Conservation (phyloP, 192 early-diverging fungal genomes). For the Diversispora eburnea region DNA sequence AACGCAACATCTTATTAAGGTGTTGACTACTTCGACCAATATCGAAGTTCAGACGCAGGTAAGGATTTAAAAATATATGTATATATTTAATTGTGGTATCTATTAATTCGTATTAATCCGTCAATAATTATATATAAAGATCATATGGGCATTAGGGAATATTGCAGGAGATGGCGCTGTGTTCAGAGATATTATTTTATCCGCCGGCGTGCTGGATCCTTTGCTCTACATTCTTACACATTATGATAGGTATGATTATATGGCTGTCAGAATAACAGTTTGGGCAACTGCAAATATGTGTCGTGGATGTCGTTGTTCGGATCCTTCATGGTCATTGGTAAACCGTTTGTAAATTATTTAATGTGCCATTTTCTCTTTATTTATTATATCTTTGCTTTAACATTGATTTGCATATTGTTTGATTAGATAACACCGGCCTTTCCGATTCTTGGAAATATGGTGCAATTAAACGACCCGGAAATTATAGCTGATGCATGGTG, state of each 20-base stretch:
- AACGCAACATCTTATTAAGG: constrained; percentile 18
- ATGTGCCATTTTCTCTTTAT: neutral
- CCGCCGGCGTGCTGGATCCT: constrained; percentile 15
- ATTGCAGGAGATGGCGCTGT: constrained; percentile 18
- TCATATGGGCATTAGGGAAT: constrained; percentile 21
- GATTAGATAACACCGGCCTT: constrained; percentile 21
- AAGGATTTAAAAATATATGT: neutral
- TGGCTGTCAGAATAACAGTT: constrained; percentile 20
- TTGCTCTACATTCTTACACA: constrained; percentile 15
- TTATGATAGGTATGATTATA: constrained; percentile 16
- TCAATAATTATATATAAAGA: constrained; percentile 1
- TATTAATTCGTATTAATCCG: neutral
- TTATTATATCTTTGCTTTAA: neutral
- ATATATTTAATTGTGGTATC: neutral
- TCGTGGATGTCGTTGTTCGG: constrained; percentile 17
- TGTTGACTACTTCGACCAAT: neutral
- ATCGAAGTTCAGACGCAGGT: constrained; percentile 19
- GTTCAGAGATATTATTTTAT: constrained; percentile 17
- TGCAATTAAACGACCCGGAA: constrained; percentile 10
- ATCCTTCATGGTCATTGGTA: constrained; percentile 23
- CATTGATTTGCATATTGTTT: neutral
- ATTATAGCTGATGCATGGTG: constrained; percentile 21
- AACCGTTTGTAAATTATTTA: neutral
- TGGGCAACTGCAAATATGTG: constrained; percentile 24
- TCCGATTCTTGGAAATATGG: constrained; percentile 11